Evolutionary conservation across 352 stramenopile genomes (phyloP).

Genomic region (Pythium phragmitis): DNA sequence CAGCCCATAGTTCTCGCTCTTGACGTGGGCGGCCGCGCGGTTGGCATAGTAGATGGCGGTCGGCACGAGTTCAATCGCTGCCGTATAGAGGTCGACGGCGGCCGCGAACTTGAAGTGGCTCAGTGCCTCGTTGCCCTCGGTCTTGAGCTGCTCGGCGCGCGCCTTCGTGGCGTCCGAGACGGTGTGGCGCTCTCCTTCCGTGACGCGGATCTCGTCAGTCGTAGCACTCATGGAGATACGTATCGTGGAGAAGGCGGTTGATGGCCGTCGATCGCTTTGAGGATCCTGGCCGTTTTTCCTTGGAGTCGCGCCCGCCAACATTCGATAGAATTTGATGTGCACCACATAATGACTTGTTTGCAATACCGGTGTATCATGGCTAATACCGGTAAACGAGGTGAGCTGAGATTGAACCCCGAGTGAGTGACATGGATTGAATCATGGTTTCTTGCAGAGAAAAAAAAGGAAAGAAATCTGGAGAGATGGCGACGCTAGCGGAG

Average conservation of each 20-base stretch:
- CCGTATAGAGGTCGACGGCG: slow-evolving; percentile 88
- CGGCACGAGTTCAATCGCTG: slow-evolving; percentile 84
- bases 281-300: slow-evolving; percentile 6
- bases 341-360: slow-evolving; percentile 6
- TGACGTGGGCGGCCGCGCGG: slow-evolving; percentile 95
- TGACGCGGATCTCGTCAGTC: slow-evolving; percentile 36
- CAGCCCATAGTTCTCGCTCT: slow-evolving; percentile 98
- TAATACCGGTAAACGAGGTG: neutral
- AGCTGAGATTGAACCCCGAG: slow-evolving; percentile 13
- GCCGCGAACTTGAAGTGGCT: slow-evolving; percentile 75
- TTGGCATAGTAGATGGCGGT: slow-evolving; percentile 95
- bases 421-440: slow-evolving; percentile 19
- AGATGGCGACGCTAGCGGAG: neutral
- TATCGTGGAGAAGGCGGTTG: neutral
- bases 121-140: slow-evolving; percentile 83
- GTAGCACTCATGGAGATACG: slow-evolving; percentile 10
- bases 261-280: neutral
- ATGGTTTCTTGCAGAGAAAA: neutral
- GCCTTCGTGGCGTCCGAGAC: slow-evolving; percentile 62
- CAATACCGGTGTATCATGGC: slow-evolving; percentile 11
- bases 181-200: slow-evolving; percentile 48
- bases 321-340: slow-evolving; percentile 31
- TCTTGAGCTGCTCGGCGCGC: slow-evolving; percentile 79
- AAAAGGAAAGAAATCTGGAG: slow-evolving; percentile 23
- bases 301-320: slow-evolving; percentile 5